Conservation (phyloP, 257 asterid genomes). For the Linaria vulgaris region DNA sequence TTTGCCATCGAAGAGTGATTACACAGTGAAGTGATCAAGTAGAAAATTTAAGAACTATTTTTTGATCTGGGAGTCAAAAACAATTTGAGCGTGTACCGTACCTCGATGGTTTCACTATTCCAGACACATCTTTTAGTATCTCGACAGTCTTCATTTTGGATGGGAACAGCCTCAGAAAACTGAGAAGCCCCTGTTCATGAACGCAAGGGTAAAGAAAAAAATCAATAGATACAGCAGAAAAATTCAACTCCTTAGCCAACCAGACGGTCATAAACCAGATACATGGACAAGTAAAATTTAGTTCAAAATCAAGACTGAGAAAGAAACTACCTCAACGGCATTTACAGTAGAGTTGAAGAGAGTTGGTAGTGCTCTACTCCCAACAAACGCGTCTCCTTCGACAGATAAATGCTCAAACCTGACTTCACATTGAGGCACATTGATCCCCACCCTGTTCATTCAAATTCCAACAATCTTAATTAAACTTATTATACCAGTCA, state of each 20-base stretch:
- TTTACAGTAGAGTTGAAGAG: slow-evolving; percentile 46
- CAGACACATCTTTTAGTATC: slow-evolving; percentile 33
- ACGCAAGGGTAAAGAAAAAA: too few species aligned
- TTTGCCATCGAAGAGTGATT: too few species aligned
- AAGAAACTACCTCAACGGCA: slow-evolving; percentile 38
- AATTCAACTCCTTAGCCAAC: background rate
- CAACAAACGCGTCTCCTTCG: slow-evolving; percentile 53
- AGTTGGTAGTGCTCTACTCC: slow-evolving; percentile 58
- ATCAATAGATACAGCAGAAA: too few species aligned
- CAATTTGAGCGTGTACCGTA: background rate
- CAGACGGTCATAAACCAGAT: too few species aligned
- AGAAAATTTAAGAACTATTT: too few species aligned
- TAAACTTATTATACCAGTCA: too few species aligned
- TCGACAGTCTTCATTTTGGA: slow-evolving; percentile 40
- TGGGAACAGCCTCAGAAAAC: slow-evolving; percentile 36
- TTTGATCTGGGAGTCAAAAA: too few species aligned
- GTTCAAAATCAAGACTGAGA: too few species aligned
- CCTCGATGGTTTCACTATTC: slow-evolving; percentile 44
- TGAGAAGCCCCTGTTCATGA: slow-evolving; percentile 40
- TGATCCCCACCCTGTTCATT: slow-evolving; percentile 44
- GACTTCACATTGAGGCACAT: slow-evolving; percentile 42
- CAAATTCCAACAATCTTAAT: background rate
- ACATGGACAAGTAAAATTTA: too few species aligned
- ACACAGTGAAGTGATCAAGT: too few species aligned
- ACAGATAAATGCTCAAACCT: slow-evolving; percentile 47